Base-by-base conservation (phyloP, 495 filamentous ascomycete species). In the Xylaria acuta region DNA sequence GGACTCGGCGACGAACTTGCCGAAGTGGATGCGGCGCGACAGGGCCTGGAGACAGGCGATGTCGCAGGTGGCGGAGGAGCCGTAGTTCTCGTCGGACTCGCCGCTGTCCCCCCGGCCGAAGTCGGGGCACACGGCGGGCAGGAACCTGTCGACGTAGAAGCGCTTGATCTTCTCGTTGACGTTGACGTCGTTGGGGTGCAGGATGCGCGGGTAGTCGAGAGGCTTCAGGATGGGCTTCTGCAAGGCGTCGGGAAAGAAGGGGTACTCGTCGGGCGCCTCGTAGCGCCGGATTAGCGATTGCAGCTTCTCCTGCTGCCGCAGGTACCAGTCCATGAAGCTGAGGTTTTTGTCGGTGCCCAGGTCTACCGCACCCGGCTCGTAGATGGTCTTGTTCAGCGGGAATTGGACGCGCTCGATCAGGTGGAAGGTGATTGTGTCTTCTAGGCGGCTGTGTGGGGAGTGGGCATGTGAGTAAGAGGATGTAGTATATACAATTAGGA, bases 351-450 rank as follows among this genome's bases (percentile, higher is more conserved):
- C 82, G n/a, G n/a, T 18, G 38, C 38, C 64, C 75, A 88, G 79
- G n/a, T 94, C 93, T 74, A 98, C 93, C n/a, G 92, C 94, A 71
- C 92, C 92, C 34, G 94, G 85, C 5, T 81, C 78, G 84, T 99
- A 99, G 81, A 99, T 93, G 78, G 91, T 94, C 65, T 87, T 84
- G 85, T 98, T 98, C 68, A 95, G 86, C 0, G 95, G 95, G 82
- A 99, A 99, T 84, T 99, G 97, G 41, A 95, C 97, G 32, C 97
- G 92, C 80, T 99, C 97, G 79, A 99, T 99, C 30, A 98, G 85
- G 84, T 98, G 94, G 84, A 97, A 99, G 77, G 93, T 97, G 78
- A 99, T 98, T 70, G 97, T 98, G 79, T 99, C 97, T 84, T 99
- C 96, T 25, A 98, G 87, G 49, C 96, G 96, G 74, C 95, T 98